Percentiles rank a stretch among this genome's conserved stretches.
These are phyloP conservation scores for Cladosporium austrohemisphaericum DNA, from an alignment of 2,329 filamentous ascomycete species.

Conservation along the genomic window DNA sequence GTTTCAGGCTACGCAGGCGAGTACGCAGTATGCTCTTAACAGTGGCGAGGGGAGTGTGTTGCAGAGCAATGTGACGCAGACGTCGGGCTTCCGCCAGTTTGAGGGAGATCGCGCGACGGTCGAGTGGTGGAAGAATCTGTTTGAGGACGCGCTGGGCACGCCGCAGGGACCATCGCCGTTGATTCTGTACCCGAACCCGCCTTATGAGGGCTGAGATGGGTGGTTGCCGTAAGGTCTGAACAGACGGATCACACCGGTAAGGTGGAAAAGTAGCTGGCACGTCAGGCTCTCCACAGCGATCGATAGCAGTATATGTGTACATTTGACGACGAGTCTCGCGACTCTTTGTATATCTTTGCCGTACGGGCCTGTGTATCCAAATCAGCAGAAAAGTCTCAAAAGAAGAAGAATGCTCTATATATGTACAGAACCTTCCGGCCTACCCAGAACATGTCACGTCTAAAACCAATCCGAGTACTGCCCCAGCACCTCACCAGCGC, in stretches of 20 bases:
- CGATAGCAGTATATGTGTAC: too few relatives aligned
- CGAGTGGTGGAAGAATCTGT: conserved; percentile 24
- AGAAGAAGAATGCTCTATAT: too few relatives aligned
- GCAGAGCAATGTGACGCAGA: conserved; percentile 17
- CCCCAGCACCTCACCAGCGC: conserved; percentile 36
- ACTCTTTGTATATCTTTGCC: too few relatives aligned
- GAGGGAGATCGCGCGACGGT: conserved; percentile 19
- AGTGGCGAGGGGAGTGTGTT: not conserved
- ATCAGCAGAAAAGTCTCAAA: too few relatives aligned
- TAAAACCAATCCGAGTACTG: conserved; percentile 15
- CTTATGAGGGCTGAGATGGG: not conserved
- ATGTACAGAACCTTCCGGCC: too few relatives aligned
- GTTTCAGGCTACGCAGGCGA: conserved; percentile 16
- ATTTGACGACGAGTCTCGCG: too few relatives aligned
- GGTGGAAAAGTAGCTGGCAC: too few relatives aligned
- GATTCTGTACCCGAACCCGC: conserved; percentile 18
- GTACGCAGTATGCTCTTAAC: conserved; percentile 15
- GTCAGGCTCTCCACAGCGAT: too few relatives aligned
- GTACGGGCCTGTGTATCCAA: too few relatives aligned
- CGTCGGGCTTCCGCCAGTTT: conserved; percentile 15
- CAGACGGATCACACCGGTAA: too few relatives aligned
- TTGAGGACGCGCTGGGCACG: conserved; percentile 21
- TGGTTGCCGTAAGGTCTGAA: too few relatives aligned
- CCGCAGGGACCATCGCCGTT: conserved; percentile 19
- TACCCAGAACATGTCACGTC: too few relatives aligned